Base-by-base conservation (phyloP, 345 rosid genomes). In the Raphanus raphanistrum region DNA sequence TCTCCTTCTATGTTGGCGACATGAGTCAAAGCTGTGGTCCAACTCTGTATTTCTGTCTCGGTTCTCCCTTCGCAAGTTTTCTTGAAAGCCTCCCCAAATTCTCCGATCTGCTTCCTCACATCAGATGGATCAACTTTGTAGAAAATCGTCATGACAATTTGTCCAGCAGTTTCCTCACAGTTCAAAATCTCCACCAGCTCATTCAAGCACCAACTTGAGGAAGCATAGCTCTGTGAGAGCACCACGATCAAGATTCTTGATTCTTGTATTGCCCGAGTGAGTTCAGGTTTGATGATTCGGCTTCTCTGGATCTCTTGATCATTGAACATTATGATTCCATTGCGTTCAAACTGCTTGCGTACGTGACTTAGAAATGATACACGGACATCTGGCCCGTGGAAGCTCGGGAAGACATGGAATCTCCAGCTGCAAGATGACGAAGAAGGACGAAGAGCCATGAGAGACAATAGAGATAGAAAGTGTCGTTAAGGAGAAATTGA, bases 121-220 rank as follows among this genome's bases (percentile, higher is more conserved):
- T 67, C 59, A 67, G 25, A 45, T 45, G 59, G 59, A 43, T 67
- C 36, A 2, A 66, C 70, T 43, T 66, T 26, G 25, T 66, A 66
- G 25, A 66, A 65, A 43, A 66, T 21, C 13, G 71, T 67, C 71
- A 67, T 45, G n/a, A 67, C 25, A 27, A 28, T 45, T 1, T 8
- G 38, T 8, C 71, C 71, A 5, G 6, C 4, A 27, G 59, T 6
- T 67, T 67, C 71, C n/a, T 27, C 2, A 0, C 59, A 67, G 13
- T 27, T 28, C 58, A 67, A n/a, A 28, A 67, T 67, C 13, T 45
- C 71, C 13, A 45, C 58, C 7, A 67, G 38, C 59, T 67, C 71
- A 50, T 66, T 45, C 59, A 16, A 31, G 12, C 73, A 69, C 63
- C 48, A 54, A 11, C 48, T 69, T 17, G 63, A 54, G 3, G 63